Conservation (phyloP, 192 early-diverging fungal species). For the Backusella morwellensis region DNA sequence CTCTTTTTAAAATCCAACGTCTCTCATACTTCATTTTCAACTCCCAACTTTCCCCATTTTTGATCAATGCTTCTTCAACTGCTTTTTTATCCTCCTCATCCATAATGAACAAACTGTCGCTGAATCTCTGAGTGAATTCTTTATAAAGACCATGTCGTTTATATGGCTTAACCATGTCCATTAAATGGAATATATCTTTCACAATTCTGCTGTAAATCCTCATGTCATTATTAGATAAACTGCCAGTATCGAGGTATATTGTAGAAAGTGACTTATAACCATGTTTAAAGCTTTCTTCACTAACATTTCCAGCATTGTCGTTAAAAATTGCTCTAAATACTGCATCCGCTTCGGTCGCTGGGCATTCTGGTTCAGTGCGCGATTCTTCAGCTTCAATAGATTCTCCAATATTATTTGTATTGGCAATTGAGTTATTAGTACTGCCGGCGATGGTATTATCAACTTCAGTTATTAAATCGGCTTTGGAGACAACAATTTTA, state of each 20-base stretch:
- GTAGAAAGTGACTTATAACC: background rate
- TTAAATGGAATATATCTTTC: background rate
- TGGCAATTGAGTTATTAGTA: no score
- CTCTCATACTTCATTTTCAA: background rate
- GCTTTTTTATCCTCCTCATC: background rate
- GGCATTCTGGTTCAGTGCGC: no score
- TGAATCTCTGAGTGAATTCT: background rate
- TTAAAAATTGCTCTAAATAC: background rate
- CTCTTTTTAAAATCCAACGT: background rate
- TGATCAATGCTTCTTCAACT: background rate
- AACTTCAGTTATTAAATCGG: no score
- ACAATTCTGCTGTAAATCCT: background rate
- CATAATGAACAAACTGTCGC: background rate
- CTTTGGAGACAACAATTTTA: no score
- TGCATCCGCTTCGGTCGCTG: no score
- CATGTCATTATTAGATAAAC: no score
- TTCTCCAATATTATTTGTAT: no score
- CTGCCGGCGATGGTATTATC: no score
- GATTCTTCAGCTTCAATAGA: no score
- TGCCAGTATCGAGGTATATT: no score
- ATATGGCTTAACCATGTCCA: background rate
- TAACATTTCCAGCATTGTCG: background rate
- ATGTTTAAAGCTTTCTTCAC: background rate
- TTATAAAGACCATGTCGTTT: background rate
- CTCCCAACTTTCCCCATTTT: background rate